Evolutionary conservation across 2,329 filamentous ascomycete genomes (phyloP), one percentile per base, ranked within the genome.

Genomic region (Colletotrichum tabaci): DNA sequence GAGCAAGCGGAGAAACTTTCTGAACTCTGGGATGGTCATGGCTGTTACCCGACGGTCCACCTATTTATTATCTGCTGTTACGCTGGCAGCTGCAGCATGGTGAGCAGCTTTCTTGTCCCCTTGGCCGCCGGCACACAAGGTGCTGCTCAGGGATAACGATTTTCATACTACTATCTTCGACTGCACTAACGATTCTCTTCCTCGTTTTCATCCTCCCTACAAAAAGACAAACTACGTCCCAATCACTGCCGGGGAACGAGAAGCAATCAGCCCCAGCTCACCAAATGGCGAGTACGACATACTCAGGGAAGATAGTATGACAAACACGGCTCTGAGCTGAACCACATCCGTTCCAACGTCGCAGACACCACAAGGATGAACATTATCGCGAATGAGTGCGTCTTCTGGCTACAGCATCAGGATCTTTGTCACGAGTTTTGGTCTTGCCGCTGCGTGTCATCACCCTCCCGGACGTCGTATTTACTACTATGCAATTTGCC

Each of bases 401-500:
- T 3, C 57, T 77, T 1, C 16, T 75, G 12, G 75, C 77, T 1
- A 63, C 67, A 15, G 74, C 75, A 2, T 35, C 70, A 1, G 76
- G 72, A 10, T 69, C 71, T 0, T 52, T 76, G 2, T 46, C 75
- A 0, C 62, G 73, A 10, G 65, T 72, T 4, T 76, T 77, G 15
- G 16, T 66, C 6, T n/a, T 72, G 6, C 68, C 72, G 3, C 55
- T 73, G 3, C 61, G 61, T 21, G 68, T 68, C 44, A 66, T 73
- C 6, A 61, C 47, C 9, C 57, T 72, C 16, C 77, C 83, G 0
- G 80, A 82, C 1, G 79, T 85, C 10, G 70, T 80, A 7, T 85
- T 82, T 67, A 79, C 80, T 1, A 82, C 79, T 0, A 50, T 85
- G 2, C 82, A 83, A 21, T 85, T 83, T 65, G 83, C 82, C 3